Base-by-base conservation (phyloP, 2,329 filamentous ascomycete genomes). In the Trichophaea hybrida region DNA sequence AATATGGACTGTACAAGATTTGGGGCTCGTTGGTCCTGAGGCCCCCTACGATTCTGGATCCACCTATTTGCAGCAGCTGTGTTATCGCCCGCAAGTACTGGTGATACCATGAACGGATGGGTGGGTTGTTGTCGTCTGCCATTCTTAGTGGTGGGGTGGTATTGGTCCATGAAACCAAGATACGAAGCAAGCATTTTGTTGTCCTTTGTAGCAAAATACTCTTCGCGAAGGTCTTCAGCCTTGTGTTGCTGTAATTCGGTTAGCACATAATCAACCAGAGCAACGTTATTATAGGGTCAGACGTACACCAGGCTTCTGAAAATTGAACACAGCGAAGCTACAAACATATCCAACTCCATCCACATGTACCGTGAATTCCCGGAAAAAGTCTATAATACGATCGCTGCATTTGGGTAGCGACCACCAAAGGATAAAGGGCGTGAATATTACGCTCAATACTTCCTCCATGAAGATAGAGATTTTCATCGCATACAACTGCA, bases 161-260 rank as follows among this genome's bases (percentile, higher is more conserved):
- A 98, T 67, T 94, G 90, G 69, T 96, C 89, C 61, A 96, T 76
- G 71, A 98, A 98, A 1, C 90, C 89, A 69, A 93, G 90, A 70
- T 96, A 93, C 0, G 91, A 97, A 13, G 89, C 87, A n/a, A 93
- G 84, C 88, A 98, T 95, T 74, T 98, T 98, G 64, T 90, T 88
- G 69, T 98, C 90, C 70, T 96, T 96, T 7, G 89, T 88, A 24
- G 88, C 83, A 70, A 93, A 97, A 71, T 97, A 97, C 67, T 96
- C 90, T 61, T 93, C 87, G 8, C 93, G 82, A 7, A 89, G 79
- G 70, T 89, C 85, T n/a, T 77, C 71, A 12, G 60, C 50, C 10
- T 62, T 65, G 24, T 65, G 64, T 68, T 71, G 57, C 66, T 71
- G 61, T 55, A 8, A 12, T 1, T 7, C 15, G 32, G 2, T 15